A percentile compares a stretch with the other conserved stretches of the same genome.
These are phyloP conservation scores for Immersiella caudata DNA, from an alignment of 495 filamentous ascomycete species.

Conservation along the genomic window DNA sequence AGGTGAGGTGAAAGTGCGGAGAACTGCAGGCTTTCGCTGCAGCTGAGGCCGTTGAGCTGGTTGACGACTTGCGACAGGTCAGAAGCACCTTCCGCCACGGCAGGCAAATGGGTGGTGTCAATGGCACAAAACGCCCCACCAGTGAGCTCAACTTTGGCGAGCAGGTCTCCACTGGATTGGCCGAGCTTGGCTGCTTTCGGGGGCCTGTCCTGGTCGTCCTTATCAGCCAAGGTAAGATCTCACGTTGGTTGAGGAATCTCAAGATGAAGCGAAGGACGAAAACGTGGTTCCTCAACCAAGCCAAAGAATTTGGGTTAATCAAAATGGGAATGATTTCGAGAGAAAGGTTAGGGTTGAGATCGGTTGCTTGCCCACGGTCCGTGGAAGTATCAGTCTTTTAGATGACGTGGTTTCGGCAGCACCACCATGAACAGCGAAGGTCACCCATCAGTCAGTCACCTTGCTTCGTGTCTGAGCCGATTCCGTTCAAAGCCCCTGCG, in stretches of 20 bases:
- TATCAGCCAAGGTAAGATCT: slow-evolving; percentile 6
- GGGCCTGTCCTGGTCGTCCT: neutral
- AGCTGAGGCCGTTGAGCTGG: slow-evolving; percentile 13
- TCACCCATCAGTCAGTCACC: neutral
- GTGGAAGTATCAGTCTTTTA: neutral
- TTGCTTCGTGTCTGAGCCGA: neutral
- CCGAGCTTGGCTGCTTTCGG: neutral
- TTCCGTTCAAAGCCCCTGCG: neutral
- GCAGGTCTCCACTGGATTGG: slow-evolving; percentile 18
- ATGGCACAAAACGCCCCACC: slow-evolving; percentile 3
- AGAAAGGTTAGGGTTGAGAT: neutral
- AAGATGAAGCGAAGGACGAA: neutral
- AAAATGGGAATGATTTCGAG: neutral
- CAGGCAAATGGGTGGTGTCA: slow-evolving; percentile 13
- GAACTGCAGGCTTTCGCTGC: slow-evolving; percentile 12
- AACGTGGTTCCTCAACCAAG: neutral
- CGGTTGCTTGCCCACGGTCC: neutral
- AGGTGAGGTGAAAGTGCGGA: slow-evolving; percentile 11
- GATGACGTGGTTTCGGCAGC: slow-evolving; percentile 7
- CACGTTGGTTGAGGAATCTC: neutral
- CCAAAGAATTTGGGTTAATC: neutral
- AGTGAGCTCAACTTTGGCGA: neutral
- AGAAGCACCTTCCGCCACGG: neutral
- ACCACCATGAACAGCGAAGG: neutral
- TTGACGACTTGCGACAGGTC: slow-evolving; percentile 2